Evolutionary conservation across 306 rosid species (phyloP), one percentile per base, ranked within the genome.

Genomic region (Arachis stenosperma): DNA sequence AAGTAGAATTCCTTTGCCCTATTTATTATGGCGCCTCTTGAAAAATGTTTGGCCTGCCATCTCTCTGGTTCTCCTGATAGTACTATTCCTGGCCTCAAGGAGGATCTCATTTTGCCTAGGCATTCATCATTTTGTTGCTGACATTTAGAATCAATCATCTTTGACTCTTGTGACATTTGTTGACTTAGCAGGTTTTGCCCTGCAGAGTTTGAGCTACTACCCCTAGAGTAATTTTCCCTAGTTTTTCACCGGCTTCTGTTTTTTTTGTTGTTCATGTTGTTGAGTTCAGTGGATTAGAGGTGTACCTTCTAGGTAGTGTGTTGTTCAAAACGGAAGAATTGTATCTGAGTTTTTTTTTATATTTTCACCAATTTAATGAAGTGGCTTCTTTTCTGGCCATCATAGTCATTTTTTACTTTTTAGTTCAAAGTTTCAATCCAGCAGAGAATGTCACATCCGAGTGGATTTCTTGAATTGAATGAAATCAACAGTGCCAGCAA

Each of bases 101-200:
- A 77, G 84, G 74, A 79, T 73, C 81, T 41, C 69, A 50, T 75
- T 71, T 86, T 86, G 59, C 71, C 37, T 33, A 33, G 61, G 75
- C 84, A 75, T 74, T 82, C 86, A 63, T 82, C 86, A 63, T 79
- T 86, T 84, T 84, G 80, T 82, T 76, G 73, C 81, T 62, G 75
- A 48, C 79, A 62, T 84, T 73, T 81, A 88, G 88, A 87, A 71
- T 76, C 75, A 77, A 78, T 82, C 71, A 40, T 81, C 79, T 69
- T 84, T 81, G 85, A 77, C 82, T 81, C 79, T 63, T 72, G 51
- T 56, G 74, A 69, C 81, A 57, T 64, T 48, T 12, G 54, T 68
- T 46, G 70, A 65, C 65, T 37, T 37, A 71, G 83, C 86, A 76
- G 92, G 86, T 64, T 65, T 58, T 39, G 40, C 78, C 83, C 83